Base-by-base conservation (phyloP, 257 asterid species). In the Ilex asprella region DNA sequence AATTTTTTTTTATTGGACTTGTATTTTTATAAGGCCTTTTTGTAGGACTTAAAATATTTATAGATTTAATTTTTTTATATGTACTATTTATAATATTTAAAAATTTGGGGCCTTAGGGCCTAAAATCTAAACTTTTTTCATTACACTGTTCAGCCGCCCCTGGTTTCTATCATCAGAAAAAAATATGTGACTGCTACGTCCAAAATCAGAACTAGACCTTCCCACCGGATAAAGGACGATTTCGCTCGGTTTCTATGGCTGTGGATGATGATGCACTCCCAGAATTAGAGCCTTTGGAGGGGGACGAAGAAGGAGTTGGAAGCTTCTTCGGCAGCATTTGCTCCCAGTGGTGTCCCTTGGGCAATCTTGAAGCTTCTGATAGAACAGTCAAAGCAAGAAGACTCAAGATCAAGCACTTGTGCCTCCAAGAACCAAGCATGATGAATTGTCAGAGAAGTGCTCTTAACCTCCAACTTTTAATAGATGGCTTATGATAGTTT, bases 261-360 rank as follows among this genome's bases (percentile, higher is more conserved):
- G 66, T 69, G 2, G 77, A 73, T 31, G 87, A 69, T 2, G 73
- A 67, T 6, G 78, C 41, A 35, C 7, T 61, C 1, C 69, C 80
- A n/a, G 84, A 81, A 73, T 90, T 82, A 2, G 95, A 77, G 15
- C 97, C 95, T 59, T 70, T 87, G 2, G 97, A 90, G 7, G 97
- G 96, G 72, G 95, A 78, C 11, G 96, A 87, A n/a, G n/a, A n/a
- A 1, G 86, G 96, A n/a, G 78, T 72, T 7, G 95, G 96, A 30
- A 87, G 82, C 86, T 82, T 90, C 85, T 90, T 90, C 10, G 97
- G 97, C 73, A 85, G 63, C 97, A 87, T 90, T 68, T 90, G 97
- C 39, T 79, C 89, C 90, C 88, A 90, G 46, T 43, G 87, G 46
- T 43, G 71, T 7, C 75, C 81, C 71, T 77, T 80, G 7, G 92